Percentiles rank a stretch among this genome's conserved stretches.
phyloP scores from a whole-genome alignment of 1,284 basidiomycete species.

The Stygiomarasmius scandens region DNA sequence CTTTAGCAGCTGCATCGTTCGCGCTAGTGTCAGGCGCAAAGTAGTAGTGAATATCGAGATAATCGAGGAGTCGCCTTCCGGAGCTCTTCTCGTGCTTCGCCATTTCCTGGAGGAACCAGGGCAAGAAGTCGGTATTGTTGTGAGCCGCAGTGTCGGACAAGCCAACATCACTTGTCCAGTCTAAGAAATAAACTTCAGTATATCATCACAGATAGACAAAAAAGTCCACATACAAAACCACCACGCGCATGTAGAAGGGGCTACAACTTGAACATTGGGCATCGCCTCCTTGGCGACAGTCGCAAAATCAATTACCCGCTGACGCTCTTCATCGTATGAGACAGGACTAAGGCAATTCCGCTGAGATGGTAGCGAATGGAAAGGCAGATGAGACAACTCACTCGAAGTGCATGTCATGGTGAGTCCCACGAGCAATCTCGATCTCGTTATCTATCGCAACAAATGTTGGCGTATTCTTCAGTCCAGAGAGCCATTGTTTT shows the following conservation, averaged over 20 bases:
- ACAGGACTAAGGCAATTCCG: conserved; percentile 33
- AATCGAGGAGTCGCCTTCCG: conserved; percentile 48
- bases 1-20: conserved; percentile 51
- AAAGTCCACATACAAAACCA: conserved; percentile 47
- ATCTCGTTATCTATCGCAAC: conserved; percentile 56
- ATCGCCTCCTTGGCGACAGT: conserved; percentile 45
- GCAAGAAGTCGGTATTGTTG: conserved; percentile 51
- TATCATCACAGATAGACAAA: not conserved
- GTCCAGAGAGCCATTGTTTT: conserved; percentile 42
- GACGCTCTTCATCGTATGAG: conserved; percentile 51
- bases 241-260: conserved; percentile 53
- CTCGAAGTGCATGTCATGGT: conserved; percentile 55
- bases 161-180: conserved; percentile 52
- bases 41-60: conserved; percentile 57
- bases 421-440: conserved; percentile 52
- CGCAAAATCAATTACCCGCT: conserved; percentile 43
- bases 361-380: not conserved
- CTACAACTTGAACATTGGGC: conserved; percentile 44
- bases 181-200: conserved; percentile 19
- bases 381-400: conserved; percentile 22
- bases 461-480: conserved; percentile 47
- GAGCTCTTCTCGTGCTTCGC: conserved; percentile 33
- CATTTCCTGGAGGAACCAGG: conserved; percentile 56
- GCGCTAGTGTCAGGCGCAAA: conserved; percentile 51
- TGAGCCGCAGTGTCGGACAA: conserved; percentile 51